A percentile compares a stretch with the other conserved stretches of the same genome.
These are phyloP conservation scores for Rutstroemia sp. DNA, from an alignment of 2,329 filamentous ascomycete genomes.

Conservation along the genomic window DNA sequence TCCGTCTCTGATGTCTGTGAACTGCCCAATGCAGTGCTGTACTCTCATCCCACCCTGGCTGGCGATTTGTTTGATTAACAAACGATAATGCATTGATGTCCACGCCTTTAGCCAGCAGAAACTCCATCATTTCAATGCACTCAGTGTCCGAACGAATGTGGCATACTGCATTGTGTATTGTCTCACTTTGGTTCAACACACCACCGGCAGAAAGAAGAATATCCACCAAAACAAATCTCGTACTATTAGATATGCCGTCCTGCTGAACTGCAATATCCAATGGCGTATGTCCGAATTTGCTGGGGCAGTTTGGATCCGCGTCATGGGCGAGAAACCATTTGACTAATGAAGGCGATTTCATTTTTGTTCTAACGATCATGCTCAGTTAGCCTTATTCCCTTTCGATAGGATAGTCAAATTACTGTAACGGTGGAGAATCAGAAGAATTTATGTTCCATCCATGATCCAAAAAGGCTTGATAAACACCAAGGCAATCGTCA, in stretches of 20 bases:
- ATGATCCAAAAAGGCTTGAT: neutral
- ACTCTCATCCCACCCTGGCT: neutral
- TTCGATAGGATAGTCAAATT: neutral
- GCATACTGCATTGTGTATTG: neutral
- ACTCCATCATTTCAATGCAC: neutral
- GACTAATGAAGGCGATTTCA: neutral
- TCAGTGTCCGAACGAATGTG: neutral
- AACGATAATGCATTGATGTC: neutral
- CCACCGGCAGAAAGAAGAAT: neutral
- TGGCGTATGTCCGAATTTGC: neutral
- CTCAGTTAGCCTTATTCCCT: neutral
- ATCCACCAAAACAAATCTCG: neutral
- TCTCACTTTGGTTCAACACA: neutral
- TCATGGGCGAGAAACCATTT: neutral
- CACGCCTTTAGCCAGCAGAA: neutral
- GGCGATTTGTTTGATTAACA: neutral
- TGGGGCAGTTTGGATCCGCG: neutral
- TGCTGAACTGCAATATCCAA: neutral
- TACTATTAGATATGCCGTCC: neutral
- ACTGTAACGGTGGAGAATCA: neutral
- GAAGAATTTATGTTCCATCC: neutral
- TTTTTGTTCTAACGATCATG: neutral
- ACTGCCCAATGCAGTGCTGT: neutral
- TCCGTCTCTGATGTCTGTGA: neutral
- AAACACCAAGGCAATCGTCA: neutral